These are phyloP conservation scores for Saururus chinensis DNA, from an alignment of 164 flowering plant species.

Conservation along the genomic window DNA sequence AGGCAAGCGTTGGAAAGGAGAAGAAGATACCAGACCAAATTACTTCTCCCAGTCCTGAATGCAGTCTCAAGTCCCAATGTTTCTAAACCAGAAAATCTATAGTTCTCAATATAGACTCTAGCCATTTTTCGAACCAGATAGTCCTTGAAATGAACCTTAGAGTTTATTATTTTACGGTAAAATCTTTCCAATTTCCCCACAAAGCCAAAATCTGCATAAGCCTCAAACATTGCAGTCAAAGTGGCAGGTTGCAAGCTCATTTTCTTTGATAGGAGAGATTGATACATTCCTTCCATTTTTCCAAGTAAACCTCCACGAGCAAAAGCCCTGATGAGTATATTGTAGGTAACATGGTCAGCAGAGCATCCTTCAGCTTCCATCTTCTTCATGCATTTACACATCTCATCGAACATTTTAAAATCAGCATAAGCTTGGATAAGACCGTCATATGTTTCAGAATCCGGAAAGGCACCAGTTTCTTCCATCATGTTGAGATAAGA, in stretches of 20 bases:
- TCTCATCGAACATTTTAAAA: conserved; percentile 49
- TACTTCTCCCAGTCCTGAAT: conserved; percentile 20
- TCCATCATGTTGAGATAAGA: conserved; percentile 31
- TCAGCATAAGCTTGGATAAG: conserved; percentile 50
- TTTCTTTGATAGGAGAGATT: conserved; percentile 19
- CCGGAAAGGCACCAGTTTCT: conserved; percentile 20
- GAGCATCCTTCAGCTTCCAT: conserved; percentile 41
- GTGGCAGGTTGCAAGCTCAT: conserved; percentile 32
- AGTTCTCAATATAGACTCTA: conserved; percentile 31
- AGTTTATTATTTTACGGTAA: conserved; percentile 24
- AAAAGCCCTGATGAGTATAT: conserved; percentile 42
- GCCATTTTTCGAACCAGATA: conserved; percentile 40
- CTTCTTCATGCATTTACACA: conserved; percentile 33
- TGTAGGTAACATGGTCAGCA: conserved; percentile 39
- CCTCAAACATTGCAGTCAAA: conserved; percentile 51
- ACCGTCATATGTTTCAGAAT: conserved; percentile 30
- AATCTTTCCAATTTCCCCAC: conserved; percentile 47
- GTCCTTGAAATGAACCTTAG: conserved; percentile 22
- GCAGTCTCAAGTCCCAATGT: conserved; percentile 35
- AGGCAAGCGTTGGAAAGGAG: conserved; percentile 53
- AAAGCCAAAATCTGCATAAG: conserved; percentile 36
- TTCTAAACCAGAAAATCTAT: conserved; percentile 50
- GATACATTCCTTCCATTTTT: conserved; percentile 40
- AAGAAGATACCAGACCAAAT: conserved; percentile 53
- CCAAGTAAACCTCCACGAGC: conserved; percentile 40